Percentiles rank a stretch among this genome's conserved stretches.
phyloP scores from a whole-genome alignment of 345 rosid species.

The Eutrema heterophyllum region DNA sequence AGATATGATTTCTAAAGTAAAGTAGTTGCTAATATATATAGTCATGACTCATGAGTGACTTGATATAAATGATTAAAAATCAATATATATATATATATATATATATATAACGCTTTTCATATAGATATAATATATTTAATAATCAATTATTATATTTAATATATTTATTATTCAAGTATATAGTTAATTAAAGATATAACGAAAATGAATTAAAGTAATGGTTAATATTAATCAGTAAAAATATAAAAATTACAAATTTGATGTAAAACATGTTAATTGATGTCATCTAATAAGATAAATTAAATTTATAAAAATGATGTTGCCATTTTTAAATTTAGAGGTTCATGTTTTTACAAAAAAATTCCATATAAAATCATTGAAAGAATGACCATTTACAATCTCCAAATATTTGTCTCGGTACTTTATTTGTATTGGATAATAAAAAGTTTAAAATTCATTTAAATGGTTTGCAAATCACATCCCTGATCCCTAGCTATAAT shows the following conservation, averaged over 20 bases:
- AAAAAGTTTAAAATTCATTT: neutral
- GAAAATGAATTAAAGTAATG: too few species aligned
- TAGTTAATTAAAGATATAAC: too few species aligned
- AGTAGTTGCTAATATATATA: too few species aligned
- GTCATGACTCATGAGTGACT: too few species aligned
- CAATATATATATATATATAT: too few species aligned
- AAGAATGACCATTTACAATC: neutral
- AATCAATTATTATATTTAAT: too few species aligned
- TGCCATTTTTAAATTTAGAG: neutral
- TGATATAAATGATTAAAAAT: too few species aligned
- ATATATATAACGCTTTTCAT: too few species aligned
- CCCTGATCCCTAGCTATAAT: too few species aligned
- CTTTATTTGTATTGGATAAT: neutral
- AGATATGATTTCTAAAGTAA: too few species aligned
- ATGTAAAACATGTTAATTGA: neutral
- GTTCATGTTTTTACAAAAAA: neutral
- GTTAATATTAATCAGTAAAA: too few species aligned
- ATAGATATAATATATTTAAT: too few species aligned
- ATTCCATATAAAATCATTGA: neutral
- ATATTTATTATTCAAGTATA: neutral
- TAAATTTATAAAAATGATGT: neutral
- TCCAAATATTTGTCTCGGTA: neutral
- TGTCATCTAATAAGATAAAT: neutral
- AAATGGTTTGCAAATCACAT: neutral
- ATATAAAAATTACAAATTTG: neutral